Evolutionary conservation across 1,284 basidiomycete genomes (phyloP).

Genomic region (Apiotrichum gracile): DNA sequence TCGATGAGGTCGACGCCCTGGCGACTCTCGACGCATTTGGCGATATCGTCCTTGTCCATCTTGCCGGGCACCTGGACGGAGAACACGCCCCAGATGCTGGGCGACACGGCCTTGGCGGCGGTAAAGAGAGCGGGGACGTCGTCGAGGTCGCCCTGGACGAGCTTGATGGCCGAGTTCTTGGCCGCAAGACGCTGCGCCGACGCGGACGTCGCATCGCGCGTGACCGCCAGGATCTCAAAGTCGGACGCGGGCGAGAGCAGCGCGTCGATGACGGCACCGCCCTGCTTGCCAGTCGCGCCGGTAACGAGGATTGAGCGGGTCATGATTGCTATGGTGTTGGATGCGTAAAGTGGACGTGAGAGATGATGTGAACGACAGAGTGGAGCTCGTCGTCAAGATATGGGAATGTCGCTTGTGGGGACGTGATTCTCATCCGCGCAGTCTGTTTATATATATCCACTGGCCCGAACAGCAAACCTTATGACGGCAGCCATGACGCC

Average conservation of each 20-base stretch:
- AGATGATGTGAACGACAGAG: too few relatives aligned
- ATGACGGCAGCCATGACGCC: too few relatives aligned
- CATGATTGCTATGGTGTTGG: background rate
- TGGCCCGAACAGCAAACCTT: too few relatives aligned
- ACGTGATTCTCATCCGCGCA: too few relatives aligned
- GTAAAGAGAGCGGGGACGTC: slow-evolving; percentile 13
- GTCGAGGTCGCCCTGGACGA: slow-evolving; percentile 21
- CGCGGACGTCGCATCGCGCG: slow-evolving; percentile 18
- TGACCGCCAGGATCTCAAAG: slow-evolving; percentile 25
- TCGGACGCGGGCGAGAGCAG: slow-evolving; percentile 12
- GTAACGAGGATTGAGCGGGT: slow-evolving; percentile 42
- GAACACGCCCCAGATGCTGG: slow-evolving; percentile 27
- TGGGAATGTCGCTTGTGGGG: too few relatives aligned
- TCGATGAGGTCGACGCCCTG: slow-evolving; percentile 40
- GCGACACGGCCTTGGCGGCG: slow-evolving; percentile 6
- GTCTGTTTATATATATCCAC: too few relatives aligned
- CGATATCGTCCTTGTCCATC: background rate
- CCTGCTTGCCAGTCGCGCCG: slow-evolving; percentile 52
- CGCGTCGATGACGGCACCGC: slow-evolving; percentile 41
- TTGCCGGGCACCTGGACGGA: slow-evolving; percentile 14
- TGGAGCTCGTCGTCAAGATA: too few relatives aligned
- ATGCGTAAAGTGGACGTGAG: background rate
- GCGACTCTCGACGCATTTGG: slow-evolving; percentile 4
- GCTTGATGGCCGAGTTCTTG: slow-evolving; percentile 13
- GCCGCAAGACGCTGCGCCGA: slow-evolving; percentile 16